These are phyloP conservation scores for Krasilnikovozyma curviuscula DNA, from an alignment of 768 basidiomycete species.

Conservation along the genomic window DNA sequence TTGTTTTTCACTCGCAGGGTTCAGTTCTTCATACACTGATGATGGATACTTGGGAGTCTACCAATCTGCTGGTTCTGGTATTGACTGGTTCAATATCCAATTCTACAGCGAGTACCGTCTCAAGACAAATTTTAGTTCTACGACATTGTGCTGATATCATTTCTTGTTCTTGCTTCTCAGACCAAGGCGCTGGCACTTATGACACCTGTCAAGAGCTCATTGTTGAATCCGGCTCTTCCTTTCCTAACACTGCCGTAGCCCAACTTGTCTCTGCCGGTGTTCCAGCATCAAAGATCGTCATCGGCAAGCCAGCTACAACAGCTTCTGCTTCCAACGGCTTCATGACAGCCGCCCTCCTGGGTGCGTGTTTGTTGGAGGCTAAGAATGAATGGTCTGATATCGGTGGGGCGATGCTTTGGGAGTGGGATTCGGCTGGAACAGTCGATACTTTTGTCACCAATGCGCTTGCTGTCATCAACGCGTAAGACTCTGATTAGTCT, in stretches of 20 bases:
- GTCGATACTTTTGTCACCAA: no score
- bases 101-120: no score
- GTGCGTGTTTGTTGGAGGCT: background rate
- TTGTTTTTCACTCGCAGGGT: no score
- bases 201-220: background rate
- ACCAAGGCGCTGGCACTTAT: no score
- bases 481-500: no score
- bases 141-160: no score
- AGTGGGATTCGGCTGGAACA: no score
- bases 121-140: background rate
- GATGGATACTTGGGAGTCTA: conserved; percentile 1
- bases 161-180: no score
- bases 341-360: background rate
- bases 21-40: background rate
- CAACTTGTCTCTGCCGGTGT: background rate
- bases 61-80: background rate
- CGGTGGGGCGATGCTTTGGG: no score
- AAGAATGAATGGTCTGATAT: no score
- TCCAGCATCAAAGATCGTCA: background rate
- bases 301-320: background rate
- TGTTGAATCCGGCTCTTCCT: background rate
- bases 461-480: no score
- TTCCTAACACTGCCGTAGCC: background rate
- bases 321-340: background rate
- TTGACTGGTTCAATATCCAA: conserved; percentile 3